Evolutionary conservation across 371 early-diverging fungal genomes (phyloP), one percentile per base, ranked within the genome.

Genomic region (Zopfochytrium polystomum): DNA sequence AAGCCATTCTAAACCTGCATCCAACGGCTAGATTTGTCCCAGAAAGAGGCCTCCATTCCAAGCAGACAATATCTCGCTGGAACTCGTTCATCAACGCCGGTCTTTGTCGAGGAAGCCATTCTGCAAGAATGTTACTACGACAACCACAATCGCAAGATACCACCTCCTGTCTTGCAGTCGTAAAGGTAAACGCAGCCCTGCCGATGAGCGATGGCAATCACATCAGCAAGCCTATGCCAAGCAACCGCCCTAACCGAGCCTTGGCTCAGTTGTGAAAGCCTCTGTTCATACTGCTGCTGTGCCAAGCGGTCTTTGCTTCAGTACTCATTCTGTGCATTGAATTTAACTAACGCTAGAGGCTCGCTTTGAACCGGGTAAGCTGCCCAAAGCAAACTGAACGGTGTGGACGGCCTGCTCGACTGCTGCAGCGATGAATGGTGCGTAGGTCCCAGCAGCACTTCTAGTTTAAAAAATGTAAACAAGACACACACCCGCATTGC

Each of bases 151-250:
- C 20, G 18, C 29, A 31, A 45, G 47, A 13, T 22, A n/a, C 31
- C 20, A 26, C 68, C 55, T 42, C 66, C 62, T 3, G 50, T 52
- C 20, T 66, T 60, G 26, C 71, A 35, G 61, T 82, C 75, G 58
- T 81, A 83, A 23, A 86, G 44, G 56, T 78, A 76, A 1, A 86
- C 69, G 23, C 55, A 47, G 54, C 81, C 66, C 32, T 80, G 73
- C 27, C 76, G 52, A 30, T 77, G 73, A 6, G 75, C 81, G 29
- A 83, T 52, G 0, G 85, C 85, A 18, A 86, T 30, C 4, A 77
- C 64, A 1, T 79, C 74, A 25, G 66, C 60, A 48, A 78, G 74
- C 15, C 76, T 81, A 45, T 86, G 86, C 85, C 84, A 84, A 0
- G 83, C 81, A 9, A 84, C 6, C 7, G 58, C 58, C 26, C 49